Percentiles rank a stretch among this genome's conserved stretches.
phyloP scores from a whole-genome alignment of 768 basidiomycete genomes.

The Lentinus tigrinus region DNA sequence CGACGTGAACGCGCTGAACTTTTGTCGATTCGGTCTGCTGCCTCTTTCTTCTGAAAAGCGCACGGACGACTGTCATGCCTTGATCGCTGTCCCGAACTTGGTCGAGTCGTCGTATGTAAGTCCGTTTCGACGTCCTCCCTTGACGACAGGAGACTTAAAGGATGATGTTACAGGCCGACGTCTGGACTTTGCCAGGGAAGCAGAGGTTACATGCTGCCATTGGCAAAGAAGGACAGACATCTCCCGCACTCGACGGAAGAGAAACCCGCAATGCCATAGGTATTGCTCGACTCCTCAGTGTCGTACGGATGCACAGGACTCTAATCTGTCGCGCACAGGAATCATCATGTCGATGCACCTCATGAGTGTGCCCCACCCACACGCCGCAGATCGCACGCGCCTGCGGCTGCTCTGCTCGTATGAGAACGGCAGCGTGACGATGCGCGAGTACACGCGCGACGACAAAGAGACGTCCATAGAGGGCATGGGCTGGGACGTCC shows the following conservation, averaged over 20 bases:
- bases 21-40: conserved; percentile 83
- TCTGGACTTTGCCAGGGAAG: conserved; percentile 75
- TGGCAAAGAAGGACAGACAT: conserved; percentile 49
- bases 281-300: conserved; percentile 20
- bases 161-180: conserved; percentile 64
- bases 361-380: conserved; percentile 37
- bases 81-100: conserved; percentile 84
- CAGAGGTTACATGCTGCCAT: conserved; percentile 82
- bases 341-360: conserved; percentile 90
- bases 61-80: conserved; percentile 33
- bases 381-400: conserved; percentile 30
- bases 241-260: conserved; percentile 41
- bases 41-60: conserved; percentile 20
- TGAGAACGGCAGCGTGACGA: conserved; percentile 83
- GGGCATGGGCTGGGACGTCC: conserved; percentile 68
- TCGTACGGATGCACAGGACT: neutral
- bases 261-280: conserved; percentile 56
- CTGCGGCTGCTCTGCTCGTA: conserved; percentile 74
- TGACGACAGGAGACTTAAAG: neutral
- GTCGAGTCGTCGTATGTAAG: conserved; percentile 82
- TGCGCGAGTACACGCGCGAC: conserved; percentile 50
- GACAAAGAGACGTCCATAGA: conserved; percentile 56
- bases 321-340: conserved; percentile 41
- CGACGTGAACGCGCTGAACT: conserved; percentile 92
- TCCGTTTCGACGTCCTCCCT: neutral